Conservation (phyloP, 2,329 filamentous ascomycete species). For the Hymenoscyphus scutula region DNA sequence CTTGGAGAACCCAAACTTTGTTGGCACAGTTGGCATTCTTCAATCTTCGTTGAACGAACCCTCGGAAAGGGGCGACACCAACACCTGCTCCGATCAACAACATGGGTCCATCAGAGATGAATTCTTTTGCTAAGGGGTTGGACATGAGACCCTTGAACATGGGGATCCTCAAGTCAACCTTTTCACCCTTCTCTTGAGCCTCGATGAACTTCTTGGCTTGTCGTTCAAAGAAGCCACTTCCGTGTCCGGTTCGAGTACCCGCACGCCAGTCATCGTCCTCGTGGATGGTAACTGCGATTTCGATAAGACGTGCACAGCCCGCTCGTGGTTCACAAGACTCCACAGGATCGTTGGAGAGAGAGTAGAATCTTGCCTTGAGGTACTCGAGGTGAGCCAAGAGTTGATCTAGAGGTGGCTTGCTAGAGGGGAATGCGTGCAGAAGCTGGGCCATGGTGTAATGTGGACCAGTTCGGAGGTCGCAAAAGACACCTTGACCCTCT, state of each 20-base stretch:
- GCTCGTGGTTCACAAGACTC: slow-evolving; percentile 44
- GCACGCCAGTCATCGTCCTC: slow-evolving; percentile 77
- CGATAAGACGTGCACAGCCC: slow-evolving; percentile 73
- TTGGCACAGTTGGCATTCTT: slow-evolving; percentile 96
- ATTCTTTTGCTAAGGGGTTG: slow-evolving; percentile 89
- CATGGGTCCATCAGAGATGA: slow-evolving; percentile 94
- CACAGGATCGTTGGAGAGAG: slow-evolving; percentile 91
- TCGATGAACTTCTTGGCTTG: slow-evolving; percentile 71
- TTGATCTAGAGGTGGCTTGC: slow-evolving; percentile 80
- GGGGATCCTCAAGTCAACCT: slow-evolving; percentile 70
- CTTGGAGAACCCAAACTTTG: slow-evolving; percentile 96
- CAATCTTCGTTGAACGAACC: slow-evolving; percentile 90
- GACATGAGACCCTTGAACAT: slow-evolving; percentile 99
- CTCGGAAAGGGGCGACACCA: slow-evolving; percentile 94
- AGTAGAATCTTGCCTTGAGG: slow-evolving; percentile 98
- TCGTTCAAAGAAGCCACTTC: slow-evolving; percentile 90
- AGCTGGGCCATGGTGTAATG: slow-evolving; percentile 84
- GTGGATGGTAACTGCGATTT: slow-evolving; percentile 96
- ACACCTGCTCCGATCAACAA: slow-evolving; percentile 95
- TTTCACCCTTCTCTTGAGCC: slow-evolving; percentile 60
- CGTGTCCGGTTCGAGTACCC: slow-evolving; percentile 75
- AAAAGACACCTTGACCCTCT: slow-evolving; percentile 89
- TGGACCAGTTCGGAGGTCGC: slow-evolving; percentile 86
- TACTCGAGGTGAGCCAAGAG: slow-evolving; percentile 78
- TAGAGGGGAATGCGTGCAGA: slow-evolving; percentile 86